These are phyloP conservation scores for Spiromastix sp. DNA, from an alignment of 2,329 filamentous ascomycete species.

Conservation along the genomic window DNA sequence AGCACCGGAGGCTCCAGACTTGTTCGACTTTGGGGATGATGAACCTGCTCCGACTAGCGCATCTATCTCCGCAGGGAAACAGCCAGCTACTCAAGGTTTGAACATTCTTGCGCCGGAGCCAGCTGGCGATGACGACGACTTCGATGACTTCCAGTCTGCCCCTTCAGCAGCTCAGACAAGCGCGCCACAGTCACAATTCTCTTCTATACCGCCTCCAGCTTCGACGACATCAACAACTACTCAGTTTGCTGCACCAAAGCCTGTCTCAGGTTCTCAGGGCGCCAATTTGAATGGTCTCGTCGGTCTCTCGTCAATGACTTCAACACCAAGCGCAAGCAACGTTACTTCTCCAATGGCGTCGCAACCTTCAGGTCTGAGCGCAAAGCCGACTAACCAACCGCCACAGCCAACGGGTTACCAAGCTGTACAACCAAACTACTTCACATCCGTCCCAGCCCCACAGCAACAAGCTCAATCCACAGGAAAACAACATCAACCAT, in stretches of 20 bases:
- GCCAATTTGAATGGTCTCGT: slow-evolving; percentile 72
- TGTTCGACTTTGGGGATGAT: slow-evolving; percentile 77
- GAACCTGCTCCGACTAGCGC: slow-evolving; percentile 48
- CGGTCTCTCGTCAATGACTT: slow-evolving; percentile 70
- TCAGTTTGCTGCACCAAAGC: slow-evolving; percentile 72
- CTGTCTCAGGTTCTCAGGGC: slow-evolving; percentile 71
- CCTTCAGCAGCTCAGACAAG: slow-evolving; percentile 38
- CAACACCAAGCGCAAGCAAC: slow-evolving; percentile 47
- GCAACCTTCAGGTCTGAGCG: slow-evolving; percentile 41
- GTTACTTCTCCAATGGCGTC: slow-evolving; percentile 54
- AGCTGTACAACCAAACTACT: slow-evolving; percentile 82
- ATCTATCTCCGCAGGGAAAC: slow-evolving; percentile 30
- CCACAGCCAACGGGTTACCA: slow-evolving; percentile 58
- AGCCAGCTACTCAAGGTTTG: slow-evolving; percentile 39
- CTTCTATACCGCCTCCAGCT: slow-evolving; percentile 34
- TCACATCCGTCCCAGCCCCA: slow-evolving; percentile 58
- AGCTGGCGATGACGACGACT: slow-evolving; percentile 74
- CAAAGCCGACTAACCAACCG: slow-evolving; percentile 34
- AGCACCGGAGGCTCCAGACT: slow-evolving; percentile 79
- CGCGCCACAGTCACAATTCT: slow-evolving; percentile 25
- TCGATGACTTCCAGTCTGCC: slow-evolving; percentile 95
- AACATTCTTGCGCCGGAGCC: slow-evolving; percentile 37
- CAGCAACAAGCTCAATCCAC: slow-evolving; percentile 26
- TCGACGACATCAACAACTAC: slow-evolving; percentile 43
- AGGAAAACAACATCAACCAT: slow-evolving; percentile 27